phyloP scores from a whole-genome alignment of 768 basidiomycete genomes.

The Tricholoma furcatifolium region DNA sequence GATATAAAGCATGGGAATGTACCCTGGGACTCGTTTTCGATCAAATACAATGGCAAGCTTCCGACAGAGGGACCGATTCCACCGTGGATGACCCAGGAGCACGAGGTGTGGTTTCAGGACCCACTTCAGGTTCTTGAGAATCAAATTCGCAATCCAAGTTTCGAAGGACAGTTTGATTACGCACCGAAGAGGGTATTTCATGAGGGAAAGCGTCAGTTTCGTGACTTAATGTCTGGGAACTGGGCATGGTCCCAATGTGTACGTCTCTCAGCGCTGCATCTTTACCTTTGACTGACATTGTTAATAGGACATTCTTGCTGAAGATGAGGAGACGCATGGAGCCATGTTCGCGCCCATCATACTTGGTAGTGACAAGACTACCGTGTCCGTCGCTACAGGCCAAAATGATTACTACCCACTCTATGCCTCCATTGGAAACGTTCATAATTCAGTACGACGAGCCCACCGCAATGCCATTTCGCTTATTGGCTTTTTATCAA shows the following conservation, averaged over 20 bases:
- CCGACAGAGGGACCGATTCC: slow-evolving; percentile 11
- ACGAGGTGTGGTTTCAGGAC: slow-evolving; percentile 5
- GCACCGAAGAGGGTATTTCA: slow-evolving; percentile 20
- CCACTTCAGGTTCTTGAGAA: slow-evolving; percentile 1
- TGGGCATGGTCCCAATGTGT: too few species aligned
- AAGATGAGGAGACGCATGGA: too few species aligned
- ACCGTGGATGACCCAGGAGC: too few species aligned
- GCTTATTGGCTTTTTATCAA: slow-evolving; percentile 8
- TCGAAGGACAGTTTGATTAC: slow-evolving; percentile 17
- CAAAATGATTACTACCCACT: too few species aligned
- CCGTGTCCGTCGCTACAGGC: slow-evolving; percentile 34
- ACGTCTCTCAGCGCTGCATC: not conserved
- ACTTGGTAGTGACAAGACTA: slow-evolving; percentile 38
- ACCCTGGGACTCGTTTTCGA: too few species aligned
- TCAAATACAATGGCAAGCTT: slow-evolving; percentile 21
- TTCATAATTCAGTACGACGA: too few species aligned
- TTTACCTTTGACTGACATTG: too few species aligned
- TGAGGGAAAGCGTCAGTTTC: not conserved
- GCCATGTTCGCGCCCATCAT: slow-evolving; percentile 31
- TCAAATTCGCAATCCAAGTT: slow-evolving; percentile 6
- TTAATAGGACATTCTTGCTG: too few species aligned
- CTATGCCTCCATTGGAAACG: slow-evolving; percentile 31
- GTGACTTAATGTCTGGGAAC: too few species aligned
- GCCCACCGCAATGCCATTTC: slow-evolving; percentile 28
- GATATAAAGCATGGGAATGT: slow-evolving; percentile 21